Conservation (phyloP, 2,329 filamentous ascomycete species). For the Ophiocordyceps australis region DNA sequence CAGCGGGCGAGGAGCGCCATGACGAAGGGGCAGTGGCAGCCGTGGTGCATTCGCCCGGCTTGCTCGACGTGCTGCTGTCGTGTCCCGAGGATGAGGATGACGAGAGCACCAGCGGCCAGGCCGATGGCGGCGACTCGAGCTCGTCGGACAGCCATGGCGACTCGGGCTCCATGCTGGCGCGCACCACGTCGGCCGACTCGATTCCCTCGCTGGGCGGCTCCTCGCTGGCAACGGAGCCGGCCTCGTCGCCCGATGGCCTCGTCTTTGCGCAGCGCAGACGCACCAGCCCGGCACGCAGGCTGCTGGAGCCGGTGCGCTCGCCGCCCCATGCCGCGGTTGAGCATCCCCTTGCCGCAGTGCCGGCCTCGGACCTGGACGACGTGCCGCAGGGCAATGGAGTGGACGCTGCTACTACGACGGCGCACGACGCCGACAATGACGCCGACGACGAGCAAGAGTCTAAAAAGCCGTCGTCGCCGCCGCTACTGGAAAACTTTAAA, state of each 20-base stretch:
- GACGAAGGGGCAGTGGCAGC: too few species aligned
- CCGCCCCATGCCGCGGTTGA: conserved; percentile 31
- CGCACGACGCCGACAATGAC: conserved; percentile 13
- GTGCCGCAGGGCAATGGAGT: too few species aligned
- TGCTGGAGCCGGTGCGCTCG: conserved; percentile 35
- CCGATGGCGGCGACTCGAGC: too few species aligned
- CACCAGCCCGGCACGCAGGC: conserved; percentile 23
- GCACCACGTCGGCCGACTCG: conserved; percentile 41
- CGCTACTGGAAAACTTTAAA: conserved; percentile 17
- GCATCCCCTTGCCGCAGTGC: conserved; percentile 26
- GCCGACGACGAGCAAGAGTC: conserved; percentile 5
- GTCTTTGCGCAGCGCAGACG: conserved; percentile 15
- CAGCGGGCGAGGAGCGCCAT: conserved; percentile 40
- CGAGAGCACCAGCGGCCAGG: conserved; percentile 26
- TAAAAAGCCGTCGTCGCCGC: conserved; percentile 11
- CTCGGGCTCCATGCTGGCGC: conserved; percentile 30
- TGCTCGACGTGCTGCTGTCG: conserved; percentile 39
- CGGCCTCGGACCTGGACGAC: conserved; percentile 25
- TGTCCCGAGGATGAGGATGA: conserved; percentile 39
- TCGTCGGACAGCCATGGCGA: conserved; percentile 34
- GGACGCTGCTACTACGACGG: too few species aligned
- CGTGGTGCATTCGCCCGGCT: conserved; percentile 31
- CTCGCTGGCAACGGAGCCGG: conserved; percentile 30
- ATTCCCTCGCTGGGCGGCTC: conserved; percentile 39
- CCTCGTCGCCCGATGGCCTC: conserved; percentile 10